Evolutionary conservation across 1,284 basidiomycete species (phyloP), one percentile per base, ranked within the genome.

Genomic region (Cystobasidium sp.): DNA sequence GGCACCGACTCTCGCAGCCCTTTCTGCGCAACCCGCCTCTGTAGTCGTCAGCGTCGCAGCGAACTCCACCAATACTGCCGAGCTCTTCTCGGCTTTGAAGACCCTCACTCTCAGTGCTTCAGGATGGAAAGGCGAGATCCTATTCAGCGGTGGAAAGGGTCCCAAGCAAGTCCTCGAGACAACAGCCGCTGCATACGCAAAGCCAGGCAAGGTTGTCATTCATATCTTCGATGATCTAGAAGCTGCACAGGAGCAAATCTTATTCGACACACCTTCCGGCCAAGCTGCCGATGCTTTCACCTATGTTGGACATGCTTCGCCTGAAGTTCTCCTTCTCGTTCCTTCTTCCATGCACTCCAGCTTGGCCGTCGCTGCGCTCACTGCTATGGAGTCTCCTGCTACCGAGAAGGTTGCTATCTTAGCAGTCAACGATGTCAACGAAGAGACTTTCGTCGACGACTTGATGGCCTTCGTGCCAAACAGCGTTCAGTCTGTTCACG

Each of bases 401-500:
- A 52, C 63, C 43, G 68, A 77, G 22, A 73, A 78, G 49, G 88
- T 90, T 14, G 86, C 88, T 75, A 78, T 84, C 18, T 80, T 89
- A 58, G 59, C 76, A 24, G 71, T 81, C 67, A 77, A 82, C 59
- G 78, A 79, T 74, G 73, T 81, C 56, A 71, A 84, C 73, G 80
- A 83, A 41, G 85, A 88, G 2, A 85, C 86, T 12, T 77, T 91
- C 68, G 80, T 83, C 7, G 80, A 83, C 63, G 84, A 86, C n/a
- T 24, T 73, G 31, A 39, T 55, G 24, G 52, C 62, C n/a, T 53
- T 64, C 24, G 31, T 73, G 10, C 70, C 70, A n/a, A n/a, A 24
- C 39, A 65, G 62, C 20, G 89, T 88, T 46, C 88, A 91, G 80
- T 81, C 83, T 7, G 86, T 86, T 75, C 90, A 93, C 82, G 87